Evolutionary conservation across 1,139 yeast species (phyloP).

Genomic region (Saccharomyces hybrid): DNA sequence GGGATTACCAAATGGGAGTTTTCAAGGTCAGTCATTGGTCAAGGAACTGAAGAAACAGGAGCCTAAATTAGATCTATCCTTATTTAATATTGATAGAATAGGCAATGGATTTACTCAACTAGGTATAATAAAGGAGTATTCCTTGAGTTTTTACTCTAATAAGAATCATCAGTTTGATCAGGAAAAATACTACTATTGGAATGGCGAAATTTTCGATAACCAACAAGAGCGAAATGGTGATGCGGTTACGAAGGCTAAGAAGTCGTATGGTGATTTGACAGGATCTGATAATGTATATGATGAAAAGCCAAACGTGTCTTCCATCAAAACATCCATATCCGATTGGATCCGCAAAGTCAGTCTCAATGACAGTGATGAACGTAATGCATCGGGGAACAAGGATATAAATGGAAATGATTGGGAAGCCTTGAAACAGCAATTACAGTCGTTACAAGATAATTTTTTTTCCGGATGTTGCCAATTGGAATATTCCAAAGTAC

Average conservation of each 20-base stretch:
- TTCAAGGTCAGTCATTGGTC: conserved; percentile 13
- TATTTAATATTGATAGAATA: conserved; percentile 17
- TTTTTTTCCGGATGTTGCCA: conserved; percentile 9
- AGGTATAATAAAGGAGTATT: conserved; percentile 11
- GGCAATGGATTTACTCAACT: conserved; percentile 17
- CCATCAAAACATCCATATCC: conserved; percentile 3
- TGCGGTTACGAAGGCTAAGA: neutral
- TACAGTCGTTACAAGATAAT: conserved; percentile 2
- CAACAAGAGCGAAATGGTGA: neutral
- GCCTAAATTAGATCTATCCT: conserved; percentile 15
- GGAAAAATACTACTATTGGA: conserved; percentile 11
- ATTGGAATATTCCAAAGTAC: conserved; percentile 15
- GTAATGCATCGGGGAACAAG: neutral
- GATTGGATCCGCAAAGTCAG: conserved; percentile 9
- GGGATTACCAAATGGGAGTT: conserved; percentile 23
- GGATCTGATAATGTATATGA: neutral
- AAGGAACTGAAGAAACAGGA: conserved; percentile 10
- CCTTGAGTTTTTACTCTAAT: neutral
- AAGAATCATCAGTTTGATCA: conserved; percentile 4
- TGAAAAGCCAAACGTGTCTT: neutral
- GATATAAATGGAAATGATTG: conserved; percentile 1
- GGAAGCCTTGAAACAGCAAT: conserved; percentile 1
- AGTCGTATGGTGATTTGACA: conserved; percentile 3
- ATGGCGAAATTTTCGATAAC: neutral
- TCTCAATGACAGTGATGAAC: neutral